Conservation (phyloP, 1,139 yeast species). For the Debaryomycetaceae sp. region DNA sequence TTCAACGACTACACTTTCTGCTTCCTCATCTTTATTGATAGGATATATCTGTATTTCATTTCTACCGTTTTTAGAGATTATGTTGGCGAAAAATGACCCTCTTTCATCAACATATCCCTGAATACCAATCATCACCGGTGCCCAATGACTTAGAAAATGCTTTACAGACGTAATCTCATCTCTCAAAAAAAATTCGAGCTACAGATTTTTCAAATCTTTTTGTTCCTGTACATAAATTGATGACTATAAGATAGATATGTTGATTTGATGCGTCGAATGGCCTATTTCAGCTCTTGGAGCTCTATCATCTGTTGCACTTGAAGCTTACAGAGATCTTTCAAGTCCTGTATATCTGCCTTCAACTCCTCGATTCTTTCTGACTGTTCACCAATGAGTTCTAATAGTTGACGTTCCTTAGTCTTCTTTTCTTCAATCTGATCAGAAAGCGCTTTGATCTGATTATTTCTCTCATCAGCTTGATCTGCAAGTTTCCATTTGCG, state of each 20-base stretch:
- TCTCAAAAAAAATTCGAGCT: constrained; percentile 5
- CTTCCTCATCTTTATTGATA: constrained; percentile 7
- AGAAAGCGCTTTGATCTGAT: constrained; percentile 32
- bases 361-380: constrained; percentile 83
- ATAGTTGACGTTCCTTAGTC: constrained; percentile 54
- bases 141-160: not conserved
- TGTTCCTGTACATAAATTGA: not conserved
- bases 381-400: constrained; percentile 83
- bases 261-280: not conserved
- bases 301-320: constrained; percentile 88
- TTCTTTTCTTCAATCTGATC: constrained; percentile 35
- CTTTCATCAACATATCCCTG: constrained; percentile 15
- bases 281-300: constrained; percentile 38
- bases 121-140: constrained; percentile 5
- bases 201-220: constrained; percentile 2
- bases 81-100: constrained; percentile 25
- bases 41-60: constrained; percentile 34
- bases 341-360: constrained; percentile 81
- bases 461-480: constrained; percentile 39
- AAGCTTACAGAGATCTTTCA: constrained; percentile 73
- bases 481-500: constrained; percentile 41
- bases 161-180: not conserved
- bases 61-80: constrained; percentile 29
- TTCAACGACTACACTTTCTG: constrained; percentile 3
- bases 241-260: not conserved